Percentiles rank a stretch among this genome's conserved stretches.
Evolutionary conservation across 1,139 yeast genomes (phyloP).

Genomic region (Yamadazyma conglobata): DNA sequence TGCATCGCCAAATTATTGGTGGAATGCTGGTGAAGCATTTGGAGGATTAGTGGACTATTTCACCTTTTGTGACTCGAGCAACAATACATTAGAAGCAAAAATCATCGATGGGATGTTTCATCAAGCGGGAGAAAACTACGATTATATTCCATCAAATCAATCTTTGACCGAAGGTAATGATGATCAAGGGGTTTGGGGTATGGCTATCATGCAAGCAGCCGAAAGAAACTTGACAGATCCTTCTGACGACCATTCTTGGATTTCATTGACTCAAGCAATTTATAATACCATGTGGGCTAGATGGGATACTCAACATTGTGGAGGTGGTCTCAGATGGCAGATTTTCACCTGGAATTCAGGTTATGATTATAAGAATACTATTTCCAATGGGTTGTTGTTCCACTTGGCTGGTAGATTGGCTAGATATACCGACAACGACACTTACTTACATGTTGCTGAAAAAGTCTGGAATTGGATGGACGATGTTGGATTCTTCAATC

Average conservation of each 20-base stretch:
- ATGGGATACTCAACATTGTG: constrained; percentile 66
- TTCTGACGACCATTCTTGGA: constrained; percentile 53
- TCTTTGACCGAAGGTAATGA: constrained; percentile 66
- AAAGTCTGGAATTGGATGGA: constrained; percentile 68
- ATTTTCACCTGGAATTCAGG: constrained; percentile 74
- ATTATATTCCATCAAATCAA: constrained; percentile 60
- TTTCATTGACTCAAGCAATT: constrained; percentile 66
- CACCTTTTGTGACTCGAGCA: constrained; percentile 44
- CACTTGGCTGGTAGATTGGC: constrained; percentile 77
- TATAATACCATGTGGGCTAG: constrained; percentile 73
- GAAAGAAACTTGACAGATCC: constrained; percentile 58
- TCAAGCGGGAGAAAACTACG: constrained; percentile 51
- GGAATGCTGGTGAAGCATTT: constrained; percentile 72
- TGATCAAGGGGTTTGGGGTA: constrained; percentile 72
- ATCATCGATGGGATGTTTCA: constrained; percentile 43
- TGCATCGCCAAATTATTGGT: constrained; percentile 62
- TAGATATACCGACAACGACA: constrained; percentile 59
- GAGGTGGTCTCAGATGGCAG: constrained; percentile 87
- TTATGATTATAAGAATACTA: constrained; percentile 73
- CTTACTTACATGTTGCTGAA: constrained; percentile 64
- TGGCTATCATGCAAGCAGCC: constrained; percentile 58
- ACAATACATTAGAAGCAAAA: constrained; percentile 35
- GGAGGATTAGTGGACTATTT: constrained; percentile 58
- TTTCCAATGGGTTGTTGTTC: constrained; percentile 75
- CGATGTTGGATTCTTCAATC: constrained; percentile 45